Percentiles rank a stretch among this genome's conserved stretches.
Evolutionary conservation across 2,329 filamentous ascomycete species (phyloP).

Genomic region (Oidium heveae): DNA sequence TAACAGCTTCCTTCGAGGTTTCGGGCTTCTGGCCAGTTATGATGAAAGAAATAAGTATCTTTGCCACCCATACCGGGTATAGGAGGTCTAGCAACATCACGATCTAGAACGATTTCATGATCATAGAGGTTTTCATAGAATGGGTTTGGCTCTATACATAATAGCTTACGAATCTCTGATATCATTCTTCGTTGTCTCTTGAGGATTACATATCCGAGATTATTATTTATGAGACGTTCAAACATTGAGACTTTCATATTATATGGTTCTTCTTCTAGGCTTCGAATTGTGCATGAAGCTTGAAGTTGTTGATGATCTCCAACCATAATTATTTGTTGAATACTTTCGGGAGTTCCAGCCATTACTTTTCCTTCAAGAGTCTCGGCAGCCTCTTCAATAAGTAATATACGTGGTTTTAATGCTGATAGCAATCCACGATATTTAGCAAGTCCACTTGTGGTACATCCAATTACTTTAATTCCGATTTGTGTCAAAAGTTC

Average conservation of each 20-base stretch:
- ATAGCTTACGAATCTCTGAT: constrained; percentile 35
- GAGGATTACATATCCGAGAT: constrained; percentile 26
- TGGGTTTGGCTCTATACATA: constrained; percentile 19
- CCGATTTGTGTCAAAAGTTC: constrained; percentile 35
- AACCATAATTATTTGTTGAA: constrained; percentile 40
- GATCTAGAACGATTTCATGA: constrained; percentile 27
- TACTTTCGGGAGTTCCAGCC: constrained; percentile 30
- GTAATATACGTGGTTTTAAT: constrained; percentile 31
- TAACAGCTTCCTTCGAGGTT: constrained; percentile 39
- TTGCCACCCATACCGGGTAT: constrained; percentile 36
- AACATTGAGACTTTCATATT: constrained; percentile 41
- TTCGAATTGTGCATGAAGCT: constrained; percentile 29
- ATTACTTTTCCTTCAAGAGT: constrained; percentile 26
- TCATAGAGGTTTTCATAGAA: constrained; percentile 36
- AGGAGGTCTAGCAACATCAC: constrained; percentile 22
- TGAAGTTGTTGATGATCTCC: constrained; percentile 46
- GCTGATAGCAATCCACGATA: constrained; percentile 36
- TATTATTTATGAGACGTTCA: constrained; percentile 36
- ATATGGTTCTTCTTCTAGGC: constrained; percentile 29
- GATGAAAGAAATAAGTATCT: constrained; percentile 36
- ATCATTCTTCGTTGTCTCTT: constrained; percentile 40
- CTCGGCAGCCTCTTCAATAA: constrained; percentile 50
- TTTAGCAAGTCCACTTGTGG: constrained; percentile 44
- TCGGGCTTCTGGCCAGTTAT: constrained; percentile 36
- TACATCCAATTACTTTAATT: constrained; percentile 18